Evolutionary conservation across 2,329 filamentous ascomycete genomes (phyloP).

Genomic region (Hypoxylon sp.): DNA sequence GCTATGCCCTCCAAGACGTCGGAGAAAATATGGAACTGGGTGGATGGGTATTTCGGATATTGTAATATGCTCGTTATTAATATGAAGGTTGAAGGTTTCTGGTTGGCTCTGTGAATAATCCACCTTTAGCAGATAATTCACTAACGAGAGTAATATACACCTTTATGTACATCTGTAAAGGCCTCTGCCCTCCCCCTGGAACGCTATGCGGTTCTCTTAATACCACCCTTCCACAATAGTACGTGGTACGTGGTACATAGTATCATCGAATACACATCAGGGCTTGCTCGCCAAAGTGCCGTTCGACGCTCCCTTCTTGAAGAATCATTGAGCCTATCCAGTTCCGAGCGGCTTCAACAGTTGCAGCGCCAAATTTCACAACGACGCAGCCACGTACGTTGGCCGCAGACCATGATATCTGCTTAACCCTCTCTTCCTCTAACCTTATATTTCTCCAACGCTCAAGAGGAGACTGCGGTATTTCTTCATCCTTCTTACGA

Average conservation of each 20-base stretch:
- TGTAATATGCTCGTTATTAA: background rate
- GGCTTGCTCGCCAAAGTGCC: conserved; percentile 84
- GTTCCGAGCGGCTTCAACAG: conserved; percentile 83
- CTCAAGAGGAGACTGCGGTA: conserved; percentile 60
- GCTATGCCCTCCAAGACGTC: background rate
- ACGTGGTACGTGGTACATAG: background rate
- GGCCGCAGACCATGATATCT: conserved; percentile 86
- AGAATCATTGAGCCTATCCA: conserved; percentile 85
- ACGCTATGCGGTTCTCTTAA: too few relatives aligned
- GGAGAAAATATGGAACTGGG: background rate
- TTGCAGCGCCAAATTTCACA: conserved; percentile 89
- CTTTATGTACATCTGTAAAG: too few relatives aligned
- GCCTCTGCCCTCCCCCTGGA: too few relatives aligned
- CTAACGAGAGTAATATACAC: background rate
- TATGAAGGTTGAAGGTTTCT: too few relatives aligned
- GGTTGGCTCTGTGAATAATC: background rate
- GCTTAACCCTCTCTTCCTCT: conserved; percentile 69
- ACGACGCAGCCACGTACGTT: conserved; percentile 86
- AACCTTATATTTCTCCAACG: conserved; percentile 71
- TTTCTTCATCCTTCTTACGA: conserved; percentile 59
- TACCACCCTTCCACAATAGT: too few relatives aligned
- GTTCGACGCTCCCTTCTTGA: conserved; percentile 79
- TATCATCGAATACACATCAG: conserved; percentile 78
- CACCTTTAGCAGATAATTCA: background rate
- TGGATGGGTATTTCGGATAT: background rate